Evolutionary conservation across 176 grass and related monocot species (phyloP).

Genomic region (Carex pumila): DNA sequence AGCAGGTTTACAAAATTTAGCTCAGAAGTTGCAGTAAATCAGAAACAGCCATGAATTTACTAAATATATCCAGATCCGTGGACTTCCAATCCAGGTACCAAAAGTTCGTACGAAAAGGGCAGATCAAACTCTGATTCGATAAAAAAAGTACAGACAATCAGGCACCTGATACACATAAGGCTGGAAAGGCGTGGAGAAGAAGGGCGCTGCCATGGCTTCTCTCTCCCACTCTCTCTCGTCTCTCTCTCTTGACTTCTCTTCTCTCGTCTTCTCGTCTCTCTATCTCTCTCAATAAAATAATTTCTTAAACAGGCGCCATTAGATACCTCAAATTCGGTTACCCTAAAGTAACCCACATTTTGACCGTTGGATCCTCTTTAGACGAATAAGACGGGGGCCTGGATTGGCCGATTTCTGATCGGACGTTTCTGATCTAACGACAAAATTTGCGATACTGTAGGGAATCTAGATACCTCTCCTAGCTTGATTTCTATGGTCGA

Average conservation of each 20-base stretch:
- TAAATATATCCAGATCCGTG: constrained; percentile 16
- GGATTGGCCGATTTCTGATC: too few species aligned
- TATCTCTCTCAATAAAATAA: neutral
- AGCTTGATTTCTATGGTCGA: neutral
- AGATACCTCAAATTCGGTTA: neutral
- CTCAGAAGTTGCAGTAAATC: neutral
- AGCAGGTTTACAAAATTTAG: neutral
- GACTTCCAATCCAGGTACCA: neutral
- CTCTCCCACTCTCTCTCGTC: neutral
- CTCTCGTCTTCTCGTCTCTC: neutral
- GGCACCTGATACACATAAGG: constrained; percentile 91
- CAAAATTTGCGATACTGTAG: too few species aligned
- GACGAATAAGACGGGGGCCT: too few species aligned
- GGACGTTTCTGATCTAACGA: too few species aligned
- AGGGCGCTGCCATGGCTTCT: constrained; percentile 81
- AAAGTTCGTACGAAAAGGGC: neutral
- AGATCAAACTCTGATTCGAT: neutral
- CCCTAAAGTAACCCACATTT: too few species aligned
- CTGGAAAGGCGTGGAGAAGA: constrained; percentile 84
- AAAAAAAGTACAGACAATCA: neutral
- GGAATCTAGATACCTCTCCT: neutral
- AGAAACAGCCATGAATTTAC: neutral
- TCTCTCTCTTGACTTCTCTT: neutral
- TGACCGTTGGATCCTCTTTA: too few species aligned
- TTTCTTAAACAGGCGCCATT: neutral